These are phyloP conservation scores for Lepidium didymum DNA, from an alignment of 345 rosid species.

Conservation along the genomic window DNA sequence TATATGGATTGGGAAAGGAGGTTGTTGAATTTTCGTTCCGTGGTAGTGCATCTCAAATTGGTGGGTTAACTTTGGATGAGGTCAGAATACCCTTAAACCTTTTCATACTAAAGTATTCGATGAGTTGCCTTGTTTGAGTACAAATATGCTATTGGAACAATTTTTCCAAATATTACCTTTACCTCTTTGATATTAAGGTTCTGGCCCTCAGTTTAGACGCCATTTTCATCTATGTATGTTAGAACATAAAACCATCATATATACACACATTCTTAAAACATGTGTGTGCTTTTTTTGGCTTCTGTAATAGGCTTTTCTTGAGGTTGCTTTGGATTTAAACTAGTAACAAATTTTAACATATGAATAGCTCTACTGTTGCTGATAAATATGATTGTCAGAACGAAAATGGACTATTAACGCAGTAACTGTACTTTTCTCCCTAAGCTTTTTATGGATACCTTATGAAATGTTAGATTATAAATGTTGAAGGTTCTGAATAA, in stretches of 20 bases:
- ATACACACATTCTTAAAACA: not conserved
- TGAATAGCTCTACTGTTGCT: not conserved
- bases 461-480: not conserved
- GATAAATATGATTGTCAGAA: not conserved
- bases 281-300: constrained; percentile 2
- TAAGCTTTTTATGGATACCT: not conserved
- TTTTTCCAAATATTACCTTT: not conserved
- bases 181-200: constrained; percentile 5
- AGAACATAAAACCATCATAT: not conserved
- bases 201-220: not conserved
- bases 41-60: constrained; percentile 83
- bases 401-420: not conserved
- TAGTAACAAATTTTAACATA: not conserved
- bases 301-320: not conserved
- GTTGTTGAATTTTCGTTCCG: constrained; percentile 74
- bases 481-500: not conserved
- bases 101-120: not conserved
- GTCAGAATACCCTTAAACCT: constrained; percentile 34
- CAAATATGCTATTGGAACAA: not conserved
- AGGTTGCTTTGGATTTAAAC: not conserved
- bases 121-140: not conserved
- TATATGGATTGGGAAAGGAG: constrained; percentile 88
- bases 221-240: not conserved
- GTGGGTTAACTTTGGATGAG: constrained; percentile 94
- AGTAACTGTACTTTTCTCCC: not conserved